phyloP scores from a whole-genome alignment of 2,329 filamentous ascomycete species.

The Sporothrix pseudoabietina region DNA sequence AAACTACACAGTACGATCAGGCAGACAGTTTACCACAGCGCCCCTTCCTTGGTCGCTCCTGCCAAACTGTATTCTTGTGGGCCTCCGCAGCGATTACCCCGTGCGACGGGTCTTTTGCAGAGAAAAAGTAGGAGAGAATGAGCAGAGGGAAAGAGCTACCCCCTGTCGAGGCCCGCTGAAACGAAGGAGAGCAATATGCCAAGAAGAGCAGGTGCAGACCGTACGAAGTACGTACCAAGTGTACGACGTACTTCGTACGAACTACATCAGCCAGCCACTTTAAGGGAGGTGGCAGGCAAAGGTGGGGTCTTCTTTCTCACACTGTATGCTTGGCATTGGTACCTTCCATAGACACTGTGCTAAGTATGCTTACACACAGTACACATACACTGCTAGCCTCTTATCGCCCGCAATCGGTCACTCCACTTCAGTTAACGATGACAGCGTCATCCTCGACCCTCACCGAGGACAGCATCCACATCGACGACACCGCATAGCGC shows the following conservation, averaged over 20 bases:
- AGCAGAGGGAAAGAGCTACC: background rate
- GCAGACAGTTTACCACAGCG: slow-evolving; percentile 6
- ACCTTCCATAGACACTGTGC: background rate
- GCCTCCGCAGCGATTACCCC: slow-evolving; percentile 2
- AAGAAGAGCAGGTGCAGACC: slow-evolving; percentile 8
- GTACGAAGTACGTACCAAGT: background rate
- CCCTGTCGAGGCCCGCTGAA: slow-evolving; percentile 5
- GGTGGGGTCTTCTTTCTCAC: background rate
- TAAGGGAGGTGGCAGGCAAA: background rate
- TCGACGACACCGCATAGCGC: background rate
- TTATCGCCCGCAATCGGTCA: slow-evolving; percentile 23
- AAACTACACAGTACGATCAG: background rate
- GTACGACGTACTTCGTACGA: background rate
- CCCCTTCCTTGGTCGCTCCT: slow-evolving; percentile 8
- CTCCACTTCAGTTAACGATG: background rate
- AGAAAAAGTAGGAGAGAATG: background rate
- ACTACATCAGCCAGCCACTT: slow-evolving; percentile 10
- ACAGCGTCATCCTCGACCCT: slow-evolving; percentile 12
- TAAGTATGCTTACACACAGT: background rate
- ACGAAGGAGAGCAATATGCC: background rate
- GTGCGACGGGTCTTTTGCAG: slow-evolving; percentile 1
- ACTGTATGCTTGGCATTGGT: background rate
- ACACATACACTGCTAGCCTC: background rate
- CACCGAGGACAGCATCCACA: background rate
- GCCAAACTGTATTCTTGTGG: background rate